Evolutionary conservation across 2,329 filamentous ascomycete species (phyloP).

Genomic region (Emmonsiellopsis sp.): DNA sequence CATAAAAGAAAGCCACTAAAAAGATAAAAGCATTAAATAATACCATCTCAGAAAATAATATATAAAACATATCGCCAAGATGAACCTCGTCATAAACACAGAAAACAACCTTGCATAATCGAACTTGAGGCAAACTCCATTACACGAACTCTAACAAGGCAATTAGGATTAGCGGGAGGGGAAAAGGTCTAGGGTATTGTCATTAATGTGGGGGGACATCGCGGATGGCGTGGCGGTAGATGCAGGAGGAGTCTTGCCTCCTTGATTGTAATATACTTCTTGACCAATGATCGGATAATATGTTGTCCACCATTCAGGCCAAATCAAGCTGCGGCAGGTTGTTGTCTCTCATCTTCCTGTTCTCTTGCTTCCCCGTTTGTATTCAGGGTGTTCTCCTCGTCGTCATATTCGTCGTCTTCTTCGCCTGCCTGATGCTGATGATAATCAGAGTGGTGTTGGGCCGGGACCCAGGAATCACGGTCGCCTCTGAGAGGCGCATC

Average conservation of each 20-base stretch:
- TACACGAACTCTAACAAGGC: neutral
- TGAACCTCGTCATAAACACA: neutral
- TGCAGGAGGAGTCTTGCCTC: too few species aligned
- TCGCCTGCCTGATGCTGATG: constrained; percentile 24
- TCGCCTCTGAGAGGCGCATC: constrained; percentile 71
- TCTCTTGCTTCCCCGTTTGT: neutral
- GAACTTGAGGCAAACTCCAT: neutral
- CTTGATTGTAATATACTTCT: too few species aligned
- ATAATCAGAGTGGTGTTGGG: constrained; percentile 47
- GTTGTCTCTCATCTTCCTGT: neutral
- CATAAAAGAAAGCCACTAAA: neutral
- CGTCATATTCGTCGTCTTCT: constrained; percentile 34
- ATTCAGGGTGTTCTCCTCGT: constrained; percentile 11
- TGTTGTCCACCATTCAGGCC: too few species aligned
- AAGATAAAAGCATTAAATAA: neutral
- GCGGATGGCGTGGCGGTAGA: too few species aligned
- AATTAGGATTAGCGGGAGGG: neutral
- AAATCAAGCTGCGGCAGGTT: neutral
- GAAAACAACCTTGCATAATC: too few species aligned
- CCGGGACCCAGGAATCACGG: constrained; percentile 71
- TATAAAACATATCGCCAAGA: neutral
- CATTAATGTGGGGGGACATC: neutral
- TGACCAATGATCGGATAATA: too few species aligned
- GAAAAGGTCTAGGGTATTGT: neutral
- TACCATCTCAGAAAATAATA: neutral